Conservation (phyloP, 2,329 filamentous ascomycete genomes). For the Pestalotiopsis sp. region DNA sequence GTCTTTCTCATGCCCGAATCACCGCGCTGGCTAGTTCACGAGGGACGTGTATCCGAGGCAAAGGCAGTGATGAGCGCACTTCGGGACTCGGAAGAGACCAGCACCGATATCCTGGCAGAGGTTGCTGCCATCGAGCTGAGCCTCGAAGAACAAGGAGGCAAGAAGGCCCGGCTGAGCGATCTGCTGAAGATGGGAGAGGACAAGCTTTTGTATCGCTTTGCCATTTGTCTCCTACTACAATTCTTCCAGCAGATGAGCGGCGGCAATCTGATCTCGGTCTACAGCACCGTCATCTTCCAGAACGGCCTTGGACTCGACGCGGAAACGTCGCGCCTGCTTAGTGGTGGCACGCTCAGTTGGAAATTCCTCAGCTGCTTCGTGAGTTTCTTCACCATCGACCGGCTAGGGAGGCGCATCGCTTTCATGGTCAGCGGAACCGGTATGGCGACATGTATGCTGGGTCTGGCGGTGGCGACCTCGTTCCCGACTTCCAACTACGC, state of each 20-base stretch:
- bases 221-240: slow-evolving; percentile 50
- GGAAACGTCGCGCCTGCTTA: slow-evolving; percentile 41
- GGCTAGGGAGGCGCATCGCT: slow-evolving; percentile 49
- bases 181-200: slow-evolving; percentile 52
- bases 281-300: slow-evolving; percentile 42
- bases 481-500: slow-evolving; percentile 45
- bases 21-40: slow-evolving; percentile 37
- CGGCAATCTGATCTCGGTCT: slow-evolving; percentile 51
- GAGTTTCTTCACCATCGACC: slow-evolving; percentile 52
- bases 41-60: slow-evolving; percentile 30
- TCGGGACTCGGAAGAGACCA: slow-evolving; percentile 22
- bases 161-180: slow-evolving; percentile 40
- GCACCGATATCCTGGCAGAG: slow-evolving; percentile 36
- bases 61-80: slow-evolving; percentile 32
- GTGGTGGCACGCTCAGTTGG: slow-evolving; percentile 54
- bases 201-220: slow-evolving; percentile 52
- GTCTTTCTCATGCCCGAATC: slow-evolving; percentile 38
- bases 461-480: slow-evolving; percentile 53
- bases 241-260: slow-evolving; percentile 54
- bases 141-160: slow-evolving; percentile 42
- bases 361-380: slow-evolving; percentile 46
- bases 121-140: slow-evolving; percentile 50
- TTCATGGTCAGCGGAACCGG: slow-evolving; percentile 55
- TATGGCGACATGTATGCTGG: slow-evolving; percentile 58
- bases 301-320: slow-evolving; percentile 41